Conservation (phyloP, 192 early-diverging fungal genomes). For the Podila verticillata region DNA sequence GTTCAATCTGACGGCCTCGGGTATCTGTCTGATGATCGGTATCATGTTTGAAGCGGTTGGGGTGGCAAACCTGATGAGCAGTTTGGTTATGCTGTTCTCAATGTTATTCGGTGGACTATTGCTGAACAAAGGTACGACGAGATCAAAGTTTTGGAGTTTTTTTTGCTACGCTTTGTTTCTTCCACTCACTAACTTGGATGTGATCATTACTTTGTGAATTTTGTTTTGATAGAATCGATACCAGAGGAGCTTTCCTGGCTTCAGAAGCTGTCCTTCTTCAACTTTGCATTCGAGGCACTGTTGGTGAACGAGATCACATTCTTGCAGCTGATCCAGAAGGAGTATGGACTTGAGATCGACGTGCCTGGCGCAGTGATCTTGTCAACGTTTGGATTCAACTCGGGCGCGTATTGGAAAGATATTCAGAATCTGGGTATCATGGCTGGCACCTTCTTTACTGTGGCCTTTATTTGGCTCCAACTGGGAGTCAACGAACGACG, state of each 20-base stretch:
- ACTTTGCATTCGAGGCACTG: slow-evolving; percentile 89
- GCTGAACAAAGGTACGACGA: slow-evolving; percentile 77
- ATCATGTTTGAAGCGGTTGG: slow-evolving; percentile 73
- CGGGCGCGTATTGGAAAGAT: slow-evolving; percentile 85
- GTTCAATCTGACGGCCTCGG: slow-evolving; percentile 81
- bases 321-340: slow-evolving; percentile 79
- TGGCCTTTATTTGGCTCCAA: slow-evolving; percentile 83
- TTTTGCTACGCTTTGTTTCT: slow-evolving; percentile 2
- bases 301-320: slow-evolving; percentile 90
- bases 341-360: slow-evolving; percentile 85
- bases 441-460: slow-evolving; percentile 64
- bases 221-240: slow-evolving; percentile 69
- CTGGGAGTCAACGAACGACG: slow-evolving; percentile 82
- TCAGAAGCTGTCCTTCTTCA: slow-evolving; percentile 85
- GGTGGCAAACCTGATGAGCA: slow-evolving; percentile 78
- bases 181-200: neutral
- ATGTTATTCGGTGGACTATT: slow-evolving; percentile 93
- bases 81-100: slow-evolving; percentile 82
- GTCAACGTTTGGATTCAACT: slow-evolving; percentile 89
- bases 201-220: neutral
- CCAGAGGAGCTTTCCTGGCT: slow-evolving; percentile 71
- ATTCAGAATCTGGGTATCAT: slow-evolving; percentile 69
- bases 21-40: slow-evolving; percentile 76
- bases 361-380: slow-evolving; percentile 87
- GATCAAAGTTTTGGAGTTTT: neutral